phyloP scores from a whole-genome alignment of 371 early-diverging fungal genomes.

The Capillidium rhysosporum region DNA sequence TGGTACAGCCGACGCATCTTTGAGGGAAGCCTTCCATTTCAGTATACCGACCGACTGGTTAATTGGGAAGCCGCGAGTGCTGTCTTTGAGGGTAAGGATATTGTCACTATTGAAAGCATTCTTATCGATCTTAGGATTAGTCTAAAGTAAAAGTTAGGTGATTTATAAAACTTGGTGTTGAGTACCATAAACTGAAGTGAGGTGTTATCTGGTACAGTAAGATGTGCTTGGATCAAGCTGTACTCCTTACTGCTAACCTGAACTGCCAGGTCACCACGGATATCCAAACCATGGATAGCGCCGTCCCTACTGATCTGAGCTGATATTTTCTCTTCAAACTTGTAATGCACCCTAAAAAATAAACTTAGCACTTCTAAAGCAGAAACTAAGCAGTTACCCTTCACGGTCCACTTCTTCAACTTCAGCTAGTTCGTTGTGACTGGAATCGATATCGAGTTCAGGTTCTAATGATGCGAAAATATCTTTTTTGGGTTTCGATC shows the following conservation, averaged over 20 bases:
- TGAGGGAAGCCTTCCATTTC: constrained; percentile 65
- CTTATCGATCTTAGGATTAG: constrained; percentile 96
- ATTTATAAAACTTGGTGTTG: neutral
- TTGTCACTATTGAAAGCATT: constrained; percentile 43
- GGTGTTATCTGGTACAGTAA: constrained; percentile 28
- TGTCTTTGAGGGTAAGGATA: constrained; percentile 61
- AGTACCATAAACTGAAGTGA: constrained; percentile 57
- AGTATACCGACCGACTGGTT: constrained; percentile 66
- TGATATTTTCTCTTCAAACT: constrained; percentile 69
- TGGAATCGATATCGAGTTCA: neutral
- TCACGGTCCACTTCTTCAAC: neutral
- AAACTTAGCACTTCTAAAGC: neutral
- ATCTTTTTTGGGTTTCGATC: constrained; percentile 10
- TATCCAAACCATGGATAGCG: constrained; percentile 74
- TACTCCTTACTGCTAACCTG: constrained; percentile 40
- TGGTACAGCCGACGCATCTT: constrained; percentile 66
- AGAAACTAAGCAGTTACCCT: neutral
- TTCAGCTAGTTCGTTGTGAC: neutral
- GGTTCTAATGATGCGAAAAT: neutral
- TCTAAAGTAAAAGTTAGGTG: constrained; percentile 22
- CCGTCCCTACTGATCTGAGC: constrained; percentile 73
- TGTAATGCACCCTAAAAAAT: constrained; percentile 49
- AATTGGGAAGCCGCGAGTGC: constrained; percentile 66
- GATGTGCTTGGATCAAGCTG: constrained; percentile 30
- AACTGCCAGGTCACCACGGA: constrained; percentile 75